Conservation (phyloP, 1,284 basidiomycete genomes). For the Papiliotrema fonsecae region DNA sequence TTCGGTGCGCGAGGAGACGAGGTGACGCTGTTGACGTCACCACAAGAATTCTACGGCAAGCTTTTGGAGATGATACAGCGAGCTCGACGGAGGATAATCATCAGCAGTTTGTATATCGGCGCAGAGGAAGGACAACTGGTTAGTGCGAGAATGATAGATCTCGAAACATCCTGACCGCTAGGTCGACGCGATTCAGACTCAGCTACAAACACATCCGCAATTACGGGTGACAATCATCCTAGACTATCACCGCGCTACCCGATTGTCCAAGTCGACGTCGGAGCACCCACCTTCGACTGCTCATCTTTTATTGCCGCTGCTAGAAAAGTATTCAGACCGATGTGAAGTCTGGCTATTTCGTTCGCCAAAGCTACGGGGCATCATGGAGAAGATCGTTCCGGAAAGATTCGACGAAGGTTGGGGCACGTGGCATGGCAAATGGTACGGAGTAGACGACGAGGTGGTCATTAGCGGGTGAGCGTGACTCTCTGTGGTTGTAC, state of each 20-base stretch:
- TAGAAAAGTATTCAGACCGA: constrained; percentile 65
- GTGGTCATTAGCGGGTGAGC: constrained; percentile 88
- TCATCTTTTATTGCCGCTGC: constrained; percentile 65
- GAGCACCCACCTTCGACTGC: constrained; percentile 56
- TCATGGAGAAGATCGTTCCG: constrained; percentile 73
- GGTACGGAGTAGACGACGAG: constrained; percentile 89
- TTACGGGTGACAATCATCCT: constrained; percentile 72
- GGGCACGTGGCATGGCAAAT: constrained; percentile 97
- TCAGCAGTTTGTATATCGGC: constrained; percentile 81
- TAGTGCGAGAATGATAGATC: not conserved
- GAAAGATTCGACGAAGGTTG: constrained; percentile 95
- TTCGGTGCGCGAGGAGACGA: constrained; percentile 48
- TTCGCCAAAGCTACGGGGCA: constrained; percentile 74
- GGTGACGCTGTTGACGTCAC: constrained; percentile 46
- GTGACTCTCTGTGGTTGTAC: not conserved
- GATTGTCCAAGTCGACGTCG: constrained; percentile 55
- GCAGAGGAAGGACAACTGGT: constrained; percentile 64
- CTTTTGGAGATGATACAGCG: constrained; percentile 60
- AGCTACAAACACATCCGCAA: constrained; percentile 58
- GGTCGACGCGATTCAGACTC: constrained; percentile 62
- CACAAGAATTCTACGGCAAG: constrained; percentile 48
- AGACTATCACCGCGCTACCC: constrained; percentile 87
- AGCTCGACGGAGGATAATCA: constrained; percentile 70
- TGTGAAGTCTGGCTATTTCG: constrained; percentile 76
- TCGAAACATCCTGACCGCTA: constrained; percentile 37